Evolutionary conservation across 305 asterid genomes (phyloP), one percentile per base, ranked within the genome.

Genomic region (Lippia alba): DNA sequence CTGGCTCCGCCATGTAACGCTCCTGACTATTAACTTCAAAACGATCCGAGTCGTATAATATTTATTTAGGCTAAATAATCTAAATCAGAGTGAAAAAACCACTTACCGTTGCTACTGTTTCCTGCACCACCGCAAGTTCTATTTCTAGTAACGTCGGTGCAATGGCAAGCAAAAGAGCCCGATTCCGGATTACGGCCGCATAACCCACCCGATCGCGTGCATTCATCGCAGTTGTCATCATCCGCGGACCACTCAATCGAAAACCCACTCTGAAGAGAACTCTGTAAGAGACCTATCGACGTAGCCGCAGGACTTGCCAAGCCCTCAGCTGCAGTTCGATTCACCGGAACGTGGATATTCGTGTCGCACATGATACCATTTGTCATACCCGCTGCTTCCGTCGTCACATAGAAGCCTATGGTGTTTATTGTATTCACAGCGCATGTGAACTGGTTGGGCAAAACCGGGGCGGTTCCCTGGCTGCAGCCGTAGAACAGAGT

Each of bases 141-240:
- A 2, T 62, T 8, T 48, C 11, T 34, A 8, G 69, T 14, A 18
- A 74, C 74, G 69, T 69, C 49, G 6, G 4, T 3, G 56, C 96
- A 85, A 67, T 81, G 57, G 78, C 96, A 91, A 71, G 70, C 69
- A 65, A 86, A 91, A 17, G 86, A 70, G 4, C 0, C 8, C 6
- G 77, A 5, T 14, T 1, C 15, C 18, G 17, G 67, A 56, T 82
- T 20, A 48, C 65, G 75, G 67, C 96, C 97, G 15, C 97, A 92
- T 16, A 51, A 9, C 16, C 97, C 96, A 5, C 87, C 85, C n/a
- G 91, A 81, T 3, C 0, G 4, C 1, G 0, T 10, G 74, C 97
- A 91, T 0, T 12, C 1, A 0, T 3, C 3, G 59, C 97, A 89
- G 0, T 2, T 0, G 0, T 19, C 3, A 9, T 80, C 50, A 17